Percentiles rank a stretch among this genome's conserved stretches.
Evolutionary conservation across 202 grass and related monocot species (phyloP).

Genomic region (Musa balbisiana): DNA sequence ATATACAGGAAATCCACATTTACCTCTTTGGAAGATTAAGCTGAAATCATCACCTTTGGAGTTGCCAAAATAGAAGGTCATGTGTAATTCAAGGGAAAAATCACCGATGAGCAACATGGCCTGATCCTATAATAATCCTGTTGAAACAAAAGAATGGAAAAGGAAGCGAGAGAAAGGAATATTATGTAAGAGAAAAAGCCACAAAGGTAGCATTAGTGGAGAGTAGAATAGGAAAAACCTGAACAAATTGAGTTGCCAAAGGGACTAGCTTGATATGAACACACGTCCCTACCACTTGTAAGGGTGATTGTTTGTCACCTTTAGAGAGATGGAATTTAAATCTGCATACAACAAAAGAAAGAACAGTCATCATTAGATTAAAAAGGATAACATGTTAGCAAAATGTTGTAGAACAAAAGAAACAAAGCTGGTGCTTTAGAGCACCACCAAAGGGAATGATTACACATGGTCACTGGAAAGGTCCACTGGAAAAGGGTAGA

Average conservation of each 20-base stretch:
- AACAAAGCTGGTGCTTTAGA: no score
- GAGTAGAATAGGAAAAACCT: neutral
- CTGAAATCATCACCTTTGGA: no score
- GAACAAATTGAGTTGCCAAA: neutral
- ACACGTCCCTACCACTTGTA: conserved; percentile 12
- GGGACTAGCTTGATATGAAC: conserved; percentile 6
- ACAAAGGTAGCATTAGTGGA: neutral
- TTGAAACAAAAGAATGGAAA: neutral
- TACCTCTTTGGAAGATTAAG: no score
- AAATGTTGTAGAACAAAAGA: no score
- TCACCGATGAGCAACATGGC: neutral
- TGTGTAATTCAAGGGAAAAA: neutral
- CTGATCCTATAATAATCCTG: neutral
- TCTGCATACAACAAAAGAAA: conserved; percentile 2
- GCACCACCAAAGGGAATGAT: neutral
- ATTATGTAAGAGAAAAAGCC: neutral
- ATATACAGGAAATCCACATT: no score
- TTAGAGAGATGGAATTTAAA: conserved; percentile 15
- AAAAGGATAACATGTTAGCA: neutral
- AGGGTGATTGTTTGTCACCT: neutral
- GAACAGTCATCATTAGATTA: neutral
- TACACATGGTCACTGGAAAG: no score
- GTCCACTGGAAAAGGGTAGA: neutral
- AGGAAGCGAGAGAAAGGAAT: neutral
- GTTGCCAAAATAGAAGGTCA: neutral